Percentiles rank a stretch among this genome's conserved stretches.
Evolutionary conservation across 768 basidiomycete species (phyloP).

Genomic region (Pleurotus tuoliensis): DNA sequence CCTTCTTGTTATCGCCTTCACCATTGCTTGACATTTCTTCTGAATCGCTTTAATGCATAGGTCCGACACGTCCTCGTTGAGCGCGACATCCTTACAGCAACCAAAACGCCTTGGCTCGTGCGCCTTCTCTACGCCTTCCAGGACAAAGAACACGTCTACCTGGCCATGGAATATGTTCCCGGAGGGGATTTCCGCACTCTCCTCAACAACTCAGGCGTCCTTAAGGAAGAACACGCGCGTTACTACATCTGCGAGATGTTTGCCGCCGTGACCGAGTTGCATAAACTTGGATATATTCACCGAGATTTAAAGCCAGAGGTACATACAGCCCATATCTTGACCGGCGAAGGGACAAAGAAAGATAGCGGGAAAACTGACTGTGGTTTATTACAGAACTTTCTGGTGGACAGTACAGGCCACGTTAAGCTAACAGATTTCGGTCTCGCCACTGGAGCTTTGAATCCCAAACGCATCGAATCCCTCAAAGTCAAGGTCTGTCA

Average conservation of each 20-base stretch:
- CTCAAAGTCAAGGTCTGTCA: slow-evolving; percentile 79
- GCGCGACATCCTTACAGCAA: slow-evolving; percentile 94
- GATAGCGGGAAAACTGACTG: neutral
- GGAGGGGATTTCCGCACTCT: slow-evolving; percentile 98
- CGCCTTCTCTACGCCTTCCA: slow-evolving; percentile 95
- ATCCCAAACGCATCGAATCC: slow-evolving; percentile 91
- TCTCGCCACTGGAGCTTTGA: slow-evolving; percentile 92
- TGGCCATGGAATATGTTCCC: slow-evolving; percentile 99
- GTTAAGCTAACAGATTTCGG: slow-evolving; percentile 99
- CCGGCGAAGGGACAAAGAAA: neutral
- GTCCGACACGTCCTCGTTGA: slow-evolving; percentile 98
- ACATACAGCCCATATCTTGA: slow-evolving; percentile 14
- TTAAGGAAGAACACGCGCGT: slow-evolving; percentile 94
- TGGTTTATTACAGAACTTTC: slow-evolving; percentile 69
- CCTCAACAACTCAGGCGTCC: slow-evolving; percentile 94
- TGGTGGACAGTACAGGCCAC: slow-evolving; percentile 92
- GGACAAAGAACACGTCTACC: slow-evolving; percentile 84
- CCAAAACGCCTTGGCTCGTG: slow-evolving; percentile 97
- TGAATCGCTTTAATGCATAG: slow-evolving; percentile 31
- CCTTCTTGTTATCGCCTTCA: neutral
- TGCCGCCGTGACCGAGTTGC: slow-evolving; percentile 86
- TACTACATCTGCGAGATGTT: slow-evolving; percentile 99
- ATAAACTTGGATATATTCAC: slow-evolving; percentile 97
- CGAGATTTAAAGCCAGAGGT: slow-evolving; percentile 98
- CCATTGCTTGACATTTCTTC: neutral